Conservation (phyloP, 805 yeast species). For the Metschnikowia koreensis region DNA sequence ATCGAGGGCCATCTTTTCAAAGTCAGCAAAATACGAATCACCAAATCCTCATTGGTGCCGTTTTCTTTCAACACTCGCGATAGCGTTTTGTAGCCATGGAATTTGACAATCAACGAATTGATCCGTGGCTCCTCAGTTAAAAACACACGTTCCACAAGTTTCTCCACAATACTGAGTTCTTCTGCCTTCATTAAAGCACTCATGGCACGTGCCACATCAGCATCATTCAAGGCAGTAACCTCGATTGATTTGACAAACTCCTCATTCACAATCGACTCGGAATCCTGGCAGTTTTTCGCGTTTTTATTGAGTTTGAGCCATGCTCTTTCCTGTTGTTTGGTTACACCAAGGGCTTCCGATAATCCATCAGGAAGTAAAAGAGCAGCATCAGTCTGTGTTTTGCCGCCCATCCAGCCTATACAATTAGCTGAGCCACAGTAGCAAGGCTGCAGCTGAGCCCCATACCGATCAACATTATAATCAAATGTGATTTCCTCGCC, state of each 20-base stretch:
- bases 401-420: conserved; percentile 92
- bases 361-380: conserved; percentile 76
- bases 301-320: conserved; percentile 63
- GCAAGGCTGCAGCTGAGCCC: conserved; percentile 91
- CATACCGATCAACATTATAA: conserved; percentile 94
- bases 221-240: conserved; percentile 48
- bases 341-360: conserved; percentile 83
- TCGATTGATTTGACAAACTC: conserved; percentile 62
- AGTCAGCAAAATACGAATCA: conserved; percentile 52
- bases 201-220: conserved; percentile 75
- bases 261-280: conserved; percentile 58
- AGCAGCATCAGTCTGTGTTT: conserved; percentile 92
- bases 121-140: conserved; percentile 50
- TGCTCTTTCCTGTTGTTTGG: conserved; percentile 61
- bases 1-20: conserved; percentile 54
- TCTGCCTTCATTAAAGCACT: conserved; percentile 76
- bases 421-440: conserved; percentile 93
- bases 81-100: conserved; percentile 86
- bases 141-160: conserved; percentile 66
- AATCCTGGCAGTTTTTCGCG: conserved; percentile 45
- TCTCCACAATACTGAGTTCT: conserved; percentile 60
- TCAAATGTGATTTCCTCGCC: conserved; percentile 94
- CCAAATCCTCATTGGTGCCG: conserved; percentile 36
- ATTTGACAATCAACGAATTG: conserved; percentile 59
- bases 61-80: conserved; percentile 52